phyloP scores from a whole-genome alignment of 768 basidiomycete species.

The Suillus spraguei region DNA sequence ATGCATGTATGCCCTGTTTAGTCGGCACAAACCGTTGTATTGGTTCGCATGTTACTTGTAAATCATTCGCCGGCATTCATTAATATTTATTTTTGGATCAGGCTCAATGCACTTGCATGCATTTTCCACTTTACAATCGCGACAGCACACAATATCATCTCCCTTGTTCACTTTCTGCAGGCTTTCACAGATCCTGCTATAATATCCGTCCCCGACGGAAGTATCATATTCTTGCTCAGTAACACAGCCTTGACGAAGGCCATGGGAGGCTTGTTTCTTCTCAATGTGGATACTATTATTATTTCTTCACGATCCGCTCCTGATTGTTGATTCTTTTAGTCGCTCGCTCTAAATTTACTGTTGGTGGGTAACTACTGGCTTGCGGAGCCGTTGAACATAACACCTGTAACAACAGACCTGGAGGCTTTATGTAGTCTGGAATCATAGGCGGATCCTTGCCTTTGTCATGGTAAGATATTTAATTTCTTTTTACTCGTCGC shows the following conservation, averaged over 20 bases:
- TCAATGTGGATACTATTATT: not conserved
- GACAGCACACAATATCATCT: constrained; percentile 11
- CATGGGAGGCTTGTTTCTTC: constrained; percentile 9
- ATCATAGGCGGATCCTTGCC: not conserved
- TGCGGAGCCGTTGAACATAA: not conserved
- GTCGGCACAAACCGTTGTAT: not conserved
- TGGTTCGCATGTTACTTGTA: not conserved
- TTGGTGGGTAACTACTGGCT: not conserved
- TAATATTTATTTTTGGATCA: not conserved
- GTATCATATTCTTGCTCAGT: not conserved
- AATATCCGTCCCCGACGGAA: not conserved
- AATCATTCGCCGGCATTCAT: not conserved
- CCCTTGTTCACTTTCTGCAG: not conserved
- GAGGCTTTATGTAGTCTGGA: constrained; percentile 10
- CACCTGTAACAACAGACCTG: constrained; percentile 2
- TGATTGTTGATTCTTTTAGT: not conserved
- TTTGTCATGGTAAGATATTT: constrained; percentile 1
- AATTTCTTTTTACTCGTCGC: not conserved
- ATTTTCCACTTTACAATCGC: constrained; percentile 10
- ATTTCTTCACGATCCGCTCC: not conserved
- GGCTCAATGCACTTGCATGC: constrained; percentile 1
- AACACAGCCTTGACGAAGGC: not conserved
- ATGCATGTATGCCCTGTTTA: not conserved
- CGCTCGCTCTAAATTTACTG: constrained; percentile 6
- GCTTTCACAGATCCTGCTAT: constrained; percentile 3